A percentile compares a stretch with the other conserved stretches of the same genome.
These are phyloP conservation scores for Ustilago xerochloae DNA, from an alignment of 1,284 basidiomycete genomes.

Conservation along the genomic window DNA sequence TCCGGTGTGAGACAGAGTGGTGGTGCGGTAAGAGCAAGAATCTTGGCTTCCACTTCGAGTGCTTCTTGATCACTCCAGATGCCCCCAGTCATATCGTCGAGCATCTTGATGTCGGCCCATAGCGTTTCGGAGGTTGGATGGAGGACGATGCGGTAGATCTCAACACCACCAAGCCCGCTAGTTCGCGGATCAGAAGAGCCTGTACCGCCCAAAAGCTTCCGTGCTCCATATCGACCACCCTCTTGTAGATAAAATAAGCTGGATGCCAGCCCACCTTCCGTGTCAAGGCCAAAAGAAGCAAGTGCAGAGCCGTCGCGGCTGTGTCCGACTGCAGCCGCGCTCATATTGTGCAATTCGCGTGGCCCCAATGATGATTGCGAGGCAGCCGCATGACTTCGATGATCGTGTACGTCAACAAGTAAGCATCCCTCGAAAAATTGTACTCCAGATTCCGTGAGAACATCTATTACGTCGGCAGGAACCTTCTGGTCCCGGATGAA, in stretches of 20 bases:
- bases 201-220: constrained; percentile 21
- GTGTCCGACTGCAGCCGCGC: background rate
- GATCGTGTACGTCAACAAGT: constrained; percentile 65
- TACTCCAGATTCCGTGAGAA: constrained; percentile 57
- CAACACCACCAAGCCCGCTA: constrained; percentile 45
- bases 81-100: constrained; percentile 56
- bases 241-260: constrained; percentile 55
- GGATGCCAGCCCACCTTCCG: constrained; percentile 24
- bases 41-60: constrained; percentile 60
- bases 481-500: constrained; percentile 62
- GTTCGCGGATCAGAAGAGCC: constrained; percentile 19
- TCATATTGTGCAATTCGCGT: constrained; percentile 27
- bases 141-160: constrained; percentile 63
- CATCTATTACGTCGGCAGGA: constrained; percentile 61
- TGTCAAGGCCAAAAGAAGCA: background rate
- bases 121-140: constrained; percentile 61
- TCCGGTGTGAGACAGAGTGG: constrained; percentile 64
- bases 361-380: constrained; percentile 16
- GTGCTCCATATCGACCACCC: constrained; percentile 51
- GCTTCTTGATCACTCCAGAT: constrained; percentile 65
- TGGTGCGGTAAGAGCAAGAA: constrained; percentile 59
- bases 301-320: background rate
- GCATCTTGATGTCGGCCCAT: constrained; percentile 62
- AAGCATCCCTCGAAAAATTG: constrained; percentile 65
- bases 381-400: constrained; percentile 45